Evolutionary conservation across 331 rosid genomes (phyloP).

Genomic region (Saraca asoca): DNA sequence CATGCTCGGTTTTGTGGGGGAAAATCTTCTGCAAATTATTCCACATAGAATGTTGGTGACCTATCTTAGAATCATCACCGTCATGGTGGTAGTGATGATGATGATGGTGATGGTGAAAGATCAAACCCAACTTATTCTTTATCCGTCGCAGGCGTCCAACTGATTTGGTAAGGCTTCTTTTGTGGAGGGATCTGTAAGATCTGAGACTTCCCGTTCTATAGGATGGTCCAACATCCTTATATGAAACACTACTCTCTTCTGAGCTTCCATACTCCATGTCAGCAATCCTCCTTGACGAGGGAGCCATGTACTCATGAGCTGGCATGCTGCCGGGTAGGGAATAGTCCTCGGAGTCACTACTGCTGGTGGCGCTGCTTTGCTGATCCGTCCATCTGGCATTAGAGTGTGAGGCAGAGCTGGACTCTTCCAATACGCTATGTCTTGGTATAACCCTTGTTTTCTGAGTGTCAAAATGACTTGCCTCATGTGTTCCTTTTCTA

Average conservation of each 20-base stretch:
- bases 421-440: constrained; percentile 33
- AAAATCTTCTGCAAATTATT: constrained; percentile 46
- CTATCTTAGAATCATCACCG: constrained; percentile 16
- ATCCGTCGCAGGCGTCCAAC: constrained; percentile 50
- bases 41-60: constrained; percentile 44
- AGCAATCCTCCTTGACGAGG: constrained; percentile 28
- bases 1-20: constrained; percentile 28
- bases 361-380: constrained; percentile 12
- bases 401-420: constrained; percentile 31
- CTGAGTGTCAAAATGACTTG: constrained; percentile 1
- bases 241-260: constrained; percentile 39
- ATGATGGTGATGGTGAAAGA: constrained; percentile 74
- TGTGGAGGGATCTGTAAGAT: constrained; percentile 30
- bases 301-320: not conserved
- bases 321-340: constrained; percentile 24
- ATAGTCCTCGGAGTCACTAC: constrained; percentile 34
- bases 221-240: constrained; percentile 28
- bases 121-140: constrained; percentile 59
- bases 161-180: constrained; percentile 31
- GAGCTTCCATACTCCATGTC: constrained; percentile 34
- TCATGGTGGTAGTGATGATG: constrained; percentile 56
- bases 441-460: constrained; percentile 21
- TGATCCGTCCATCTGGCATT: constrained; percentile 26
- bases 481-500: constrained; percentile 29
- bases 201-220: constrained; percentile 32